Percentiles rank a stretch among this genome's conserved stretches.
These are phyloP conservation scores for Panellus pusillus DNA, from an alignment of 768 basidiomycete genomes.

Conservation along the genomic window DNA sequence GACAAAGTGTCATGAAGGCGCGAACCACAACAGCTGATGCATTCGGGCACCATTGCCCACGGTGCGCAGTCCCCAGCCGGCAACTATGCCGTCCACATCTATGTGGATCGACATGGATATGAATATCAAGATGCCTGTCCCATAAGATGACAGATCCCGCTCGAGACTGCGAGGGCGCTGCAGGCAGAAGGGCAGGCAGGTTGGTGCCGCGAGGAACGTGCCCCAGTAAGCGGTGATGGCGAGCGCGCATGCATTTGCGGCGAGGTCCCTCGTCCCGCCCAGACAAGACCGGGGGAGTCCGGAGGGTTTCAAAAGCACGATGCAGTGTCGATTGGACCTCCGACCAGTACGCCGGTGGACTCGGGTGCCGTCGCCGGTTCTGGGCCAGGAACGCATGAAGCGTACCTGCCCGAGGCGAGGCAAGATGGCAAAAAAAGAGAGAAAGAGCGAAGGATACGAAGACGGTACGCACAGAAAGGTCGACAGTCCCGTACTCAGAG, in stretches of 20 bases:
- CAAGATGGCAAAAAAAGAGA: background rate
- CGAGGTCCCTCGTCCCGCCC: background rate
- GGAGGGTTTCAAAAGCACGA: no score
- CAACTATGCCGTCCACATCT: background rate
- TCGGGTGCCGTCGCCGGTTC: background rate
- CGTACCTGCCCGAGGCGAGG: background rate
- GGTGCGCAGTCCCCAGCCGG: no score
- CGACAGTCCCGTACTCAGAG: background rate
- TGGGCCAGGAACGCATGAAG: background rate
- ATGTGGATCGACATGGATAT: no score
- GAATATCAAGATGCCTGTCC: no score
- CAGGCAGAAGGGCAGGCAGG: background rate
- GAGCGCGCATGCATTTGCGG: no score
- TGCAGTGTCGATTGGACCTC: no score
- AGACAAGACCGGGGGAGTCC: background rate
- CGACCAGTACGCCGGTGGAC: no score
- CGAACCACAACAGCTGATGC: no score
- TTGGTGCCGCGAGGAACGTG: background rate
- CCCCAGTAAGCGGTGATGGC: background rate
- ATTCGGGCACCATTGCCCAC: no score
- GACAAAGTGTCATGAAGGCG: no score
- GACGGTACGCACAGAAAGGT: slow-evolving; percentile 1
- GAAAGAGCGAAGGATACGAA: background rate
- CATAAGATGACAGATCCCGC: background rate
- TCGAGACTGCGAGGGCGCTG: background rate